phyloP scores from a whole-genome alignment of 192 early-diverging fungal species.

The Coemansia sp. region DNA sequence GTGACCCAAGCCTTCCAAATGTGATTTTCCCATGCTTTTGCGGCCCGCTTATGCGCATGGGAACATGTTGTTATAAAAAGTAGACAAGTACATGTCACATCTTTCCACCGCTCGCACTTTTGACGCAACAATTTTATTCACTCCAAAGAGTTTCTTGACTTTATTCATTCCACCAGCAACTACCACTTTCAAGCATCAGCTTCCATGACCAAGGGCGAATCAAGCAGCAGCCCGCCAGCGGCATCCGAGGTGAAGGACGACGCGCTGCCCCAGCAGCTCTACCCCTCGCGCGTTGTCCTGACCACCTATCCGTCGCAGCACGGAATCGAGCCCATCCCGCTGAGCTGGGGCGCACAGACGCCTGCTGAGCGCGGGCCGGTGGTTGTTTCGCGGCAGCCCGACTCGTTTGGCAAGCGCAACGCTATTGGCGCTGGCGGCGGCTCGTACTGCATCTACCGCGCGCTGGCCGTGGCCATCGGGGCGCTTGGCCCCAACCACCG shows the following conservation, averaged over 20 bases:
- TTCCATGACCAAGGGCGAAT: constrained; percentile 5
- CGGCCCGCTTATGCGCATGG: too few relatives aligned
- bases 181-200: neutral
- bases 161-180: too few relatives aligned
- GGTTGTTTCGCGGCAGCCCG: constrained; percentile 72
- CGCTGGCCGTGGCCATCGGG: constrained; percentile 87
- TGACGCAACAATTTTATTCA: too few relatives aligned
- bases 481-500: constrained; percentile 79
- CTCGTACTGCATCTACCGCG: constrained; percentile 89
- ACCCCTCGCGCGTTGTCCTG: constrained; percentile 60
- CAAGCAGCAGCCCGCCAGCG: neutral
- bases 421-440: constrained; percentile 96
- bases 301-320: constrained; percentile 69
- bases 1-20: too few relatives aligned
- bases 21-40: too few relatives aligned
- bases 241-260: neutral
- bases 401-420: constrained; percentile 79
- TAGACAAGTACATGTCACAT: too few relatives aligned
- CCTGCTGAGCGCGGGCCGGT: constrained; percentile 81
- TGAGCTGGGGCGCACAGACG: constrained; percentile 76
- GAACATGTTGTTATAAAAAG: neutral
- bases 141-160: too few relatives aligned
- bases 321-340: constrained; percentile 70
- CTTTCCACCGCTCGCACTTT: too few relatives aligned
- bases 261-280: constrained; percentile 37